Base-by-base conservation (phyloP, 805 yeast species). In the Clavispora carvajalis region DNA sequence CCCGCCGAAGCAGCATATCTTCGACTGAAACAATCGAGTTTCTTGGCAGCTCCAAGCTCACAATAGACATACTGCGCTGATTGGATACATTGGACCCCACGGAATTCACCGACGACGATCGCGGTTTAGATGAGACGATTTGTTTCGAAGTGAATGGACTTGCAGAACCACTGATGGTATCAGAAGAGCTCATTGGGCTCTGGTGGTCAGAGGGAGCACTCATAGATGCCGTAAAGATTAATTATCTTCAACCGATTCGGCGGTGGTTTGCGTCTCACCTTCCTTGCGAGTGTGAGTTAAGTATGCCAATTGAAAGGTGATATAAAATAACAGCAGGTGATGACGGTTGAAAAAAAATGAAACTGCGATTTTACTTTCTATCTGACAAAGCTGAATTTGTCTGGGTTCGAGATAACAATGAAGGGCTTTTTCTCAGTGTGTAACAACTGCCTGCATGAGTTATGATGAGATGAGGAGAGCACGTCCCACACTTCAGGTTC, bases 21-120 rank as follows among this genome's bases (percentile, higher is more conserved):
- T 68, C 74, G 1, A 62, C 53, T 9, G 69, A 62, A 5, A 63
- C 66, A 12, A 68, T 67, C 21, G 69, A 63, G 46, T 68, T 68
- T 30, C 72, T 53, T 3, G 71, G 71, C 48, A 64, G 59, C 34
- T 63, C 73, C 36, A 66, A 43, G 48, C 67, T 60, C 15, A 59
- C 62, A 10, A 66, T 58, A 11, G 69, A 62, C 58, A 65, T 55
- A 46, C 68, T 60, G 31, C 72, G 48, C 24, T 56, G 54, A 23
- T 49, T 53, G 36, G 60, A 57, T 21, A 57, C 62, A 28, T 50
- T 52, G 12, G 66, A 61, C 9, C 57, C 45, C 12, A 52, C 52
- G 15, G 65, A 60, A 43, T 62, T 65, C 35, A 60, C 51, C 22
- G 68, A 62, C 5, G 64, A 58, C 22, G 65, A 59, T 23, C 71